These are phyloP conservation scores for Dryadomyces sulphureus DNA, from an alignment of 2,329 filamentous ascomycete genomes.

Conservation along the genomic window DNA sequence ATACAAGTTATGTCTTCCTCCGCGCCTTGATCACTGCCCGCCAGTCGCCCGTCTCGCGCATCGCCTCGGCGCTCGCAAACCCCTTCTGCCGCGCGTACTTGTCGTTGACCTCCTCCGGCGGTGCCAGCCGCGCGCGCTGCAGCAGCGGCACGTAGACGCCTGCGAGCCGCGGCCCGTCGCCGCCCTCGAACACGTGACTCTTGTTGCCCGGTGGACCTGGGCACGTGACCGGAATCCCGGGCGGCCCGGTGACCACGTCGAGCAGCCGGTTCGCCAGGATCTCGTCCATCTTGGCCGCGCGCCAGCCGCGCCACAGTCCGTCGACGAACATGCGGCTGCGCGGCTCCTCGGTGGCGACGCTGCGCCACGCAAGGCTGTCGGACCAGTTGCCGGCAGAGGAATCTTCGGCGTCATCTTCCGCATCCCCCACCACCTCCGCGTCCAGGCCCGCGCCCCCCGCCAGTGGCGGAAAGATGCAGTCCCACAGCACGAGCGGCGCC, in stretches of 20 bases:
- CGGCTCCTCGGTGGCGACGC: constrained; percentile 52
- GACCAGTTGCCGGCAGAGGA: constrained; percentile 23
- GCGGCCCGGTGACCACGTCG: constrained; percentile 32
- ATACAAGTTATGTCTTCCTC: constrained; percentile 7
- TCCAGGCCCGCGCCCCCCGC: constrained; percentile 15
- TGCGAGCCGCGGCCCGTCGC: constrained; percentile 30
- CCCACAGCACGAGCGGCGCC: constrained; percentile 83
- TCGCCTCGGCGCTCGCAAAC: constrained; percentile 35
- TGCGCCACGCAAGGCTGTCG: constrained; percentile 63
- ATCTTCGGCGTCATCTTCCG: constrained; percentile 13
- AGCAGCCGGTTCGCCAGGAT: constrained; percentile 63
- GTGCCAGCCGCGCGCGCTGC: constrained; percentile 31
- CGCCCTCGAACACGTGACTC: constrained; percentile 38
- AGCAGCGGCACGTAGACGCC: constrained; percentile 42
- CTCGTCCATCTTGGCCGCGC: constrained; percentile 78
- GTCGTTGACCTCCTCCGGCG: constrained; percentile 42
- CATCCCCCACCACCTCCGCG: constrained; percentile 12
- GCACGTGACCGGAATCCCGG: constrained; percentile 29
- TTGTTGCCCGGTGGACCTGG: constrained; percentile 7
- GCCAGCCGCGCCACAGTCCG: constrained; percentile 71
- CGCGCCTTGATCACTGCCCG: constrained; percentile 15
- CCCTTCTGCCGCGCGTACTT: constrained; percentile 48
- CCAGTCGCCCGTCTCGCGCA: constrained; percentile 24
- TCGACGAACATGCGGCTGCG: constrained; percentile 49
- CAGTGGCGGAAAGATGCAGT: constrained; percentile 68